These are phyloP conservation scores for Colletotrichum theobromicola DNA, from an alignment of 2,329 filamentous ascomycete genomes.

Conservation along the genomic window DNA sequence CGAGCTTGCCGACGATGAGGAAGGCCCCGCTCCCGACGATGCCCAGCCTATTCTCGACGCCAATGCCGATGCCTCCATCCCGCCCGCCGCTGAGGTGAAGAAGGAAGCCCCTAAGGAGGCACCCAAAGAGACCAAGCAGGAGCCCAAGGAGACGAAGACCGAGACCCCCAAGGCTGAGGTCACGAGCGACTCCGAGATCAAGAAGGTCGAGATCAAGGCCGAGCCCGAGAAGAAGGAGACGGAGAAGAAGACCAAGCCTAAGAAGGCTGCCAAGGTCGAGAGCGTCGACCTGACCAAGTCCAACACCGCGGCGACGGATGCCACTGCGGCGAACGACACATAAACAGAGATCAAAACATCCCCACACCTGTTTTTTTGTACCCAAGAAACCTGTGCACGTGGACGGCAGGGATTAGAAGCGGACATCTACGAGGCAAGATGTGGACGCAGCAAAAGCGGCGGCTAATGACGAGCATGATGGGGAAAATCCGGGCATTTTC, in stretches of 20 bases:
- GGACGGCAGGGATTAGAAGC: neutral
- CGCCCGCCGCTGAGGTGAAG: slow-evolving; percentile 1
- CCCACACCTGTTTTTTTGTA: neutral
- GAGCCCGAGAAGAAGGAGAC: slow-evolving; percentile 12
- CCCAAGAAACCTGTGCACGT: neutral
- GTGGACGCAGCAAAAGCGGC: neutral
- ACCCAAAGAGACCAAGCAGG: slow-evolving; percentile 4
- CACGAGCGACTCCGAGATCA: neutral
- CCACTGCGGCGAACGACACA: slow-evolving; percentile 35
- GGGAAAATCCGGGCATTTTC: slow-evolving; percentile 9
- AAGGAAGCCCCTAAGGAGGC: neutral
- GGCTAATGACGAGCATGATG: slow-evolving; percentile 20
- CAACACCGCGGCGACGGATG: slow-evolving; percentile 33
- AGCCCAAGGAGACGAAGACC: neutral
- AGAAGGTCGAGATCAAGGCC: slow-evolving; percentile 20
- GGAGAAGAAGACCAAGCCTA: slow-evolving; percentile 7
- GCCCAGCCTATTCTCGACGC: slow-evolving; percentile 31
- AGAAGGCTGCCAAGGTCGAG: slow-evolving; percentile 3
- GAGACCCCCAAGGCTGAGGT: neutral
- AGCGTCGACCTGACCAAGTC: slow-evolving; percentile 15
- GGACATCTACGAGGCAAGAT: neutral
- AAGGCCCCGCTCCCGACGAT: slow-evolving; percentile 37
- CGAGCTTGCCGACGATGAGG: slow-evolving; percentile 81
- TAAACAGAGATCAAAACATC: neutral
- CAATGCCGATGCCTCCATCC: slow-evolving; percentile 22